Evolutionary conservation across 768 basidiomycete species (phyloP).

Genomic region (Calocera viscosa): DNA sequence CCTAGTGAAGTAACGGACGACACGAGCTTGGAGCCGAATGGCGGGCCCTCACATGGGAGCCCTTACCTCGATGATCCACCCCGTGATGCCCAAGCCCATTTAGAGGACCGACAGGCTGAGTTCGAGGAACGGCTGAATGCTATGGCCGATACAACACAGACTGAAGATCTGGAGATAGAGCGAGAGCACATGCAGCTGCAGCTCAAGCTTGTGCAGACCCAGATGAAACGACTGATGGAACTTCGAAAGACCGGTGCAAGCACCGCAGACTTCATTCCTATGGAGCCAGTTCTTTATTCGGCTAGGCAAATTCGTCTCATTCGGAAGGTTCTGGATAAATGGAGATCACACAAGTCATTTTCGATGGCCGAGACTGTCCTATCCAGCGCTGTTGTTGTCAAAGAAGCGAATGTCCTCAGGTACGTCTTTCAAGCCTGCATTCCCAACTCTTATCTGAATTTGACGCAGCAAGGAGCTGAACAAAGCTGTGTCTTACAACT

Average conservation of each 20-base stretch:
- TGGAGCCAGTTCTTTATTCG: conserved; percentile 73
- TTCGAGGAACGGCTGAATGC: conserved; percentile 49
- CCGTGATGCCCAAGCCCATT: conserved; percentile 52
- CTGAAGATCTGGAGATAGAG: conserved; percentile 77
- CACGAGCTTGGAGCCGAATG: conserved; percentile 60
- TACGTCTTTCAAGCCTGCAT: conserved; percentile 27
- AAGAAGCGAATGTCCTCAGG: conserved; percentile 94
- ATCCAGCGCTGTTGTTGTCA: conserved; percentile 69
- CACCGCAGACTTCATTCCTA: conserved; percentile 45
- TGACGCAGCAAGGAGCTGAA: conserved; percentile 62
- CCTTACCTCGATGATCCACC: conserved; percentile 52
- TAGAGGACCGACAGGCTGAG: conserved; percentile 40
- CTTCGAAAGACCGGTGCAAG: conserved; percentile 52
- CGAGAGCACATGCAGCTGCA: conserved; percentile 91
- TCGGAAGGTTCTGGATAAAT: conserved; percentile 67
- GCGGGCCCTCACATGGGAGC: conserved; percentile 38
- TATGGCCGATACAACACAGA: conserved; percentile 43
- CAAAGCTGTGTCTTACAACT: conserved; percentile 85
- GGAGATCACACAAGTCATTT: conserved; percentile 74
- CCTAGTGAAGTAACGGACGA: conserved; percentile 78
- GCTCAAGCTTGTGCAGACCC: conserved; percentile 60
- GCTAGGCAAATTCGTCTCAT: conserved; percentile 73
- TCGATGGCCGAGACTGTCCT: conserved; percentile 86
- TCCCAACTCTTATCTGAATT: conserved; percentile 10
- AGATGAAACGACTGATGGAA: conserved; percentile 71